A percentile compares a stretch with the other conserved stretches of the same genome.
These are phyloP conservation scores for Fusarium nurragi DNA, from an alignment of 2,329 filamentous ascomycete genomes.

Conservation along the genomic window DNA sequence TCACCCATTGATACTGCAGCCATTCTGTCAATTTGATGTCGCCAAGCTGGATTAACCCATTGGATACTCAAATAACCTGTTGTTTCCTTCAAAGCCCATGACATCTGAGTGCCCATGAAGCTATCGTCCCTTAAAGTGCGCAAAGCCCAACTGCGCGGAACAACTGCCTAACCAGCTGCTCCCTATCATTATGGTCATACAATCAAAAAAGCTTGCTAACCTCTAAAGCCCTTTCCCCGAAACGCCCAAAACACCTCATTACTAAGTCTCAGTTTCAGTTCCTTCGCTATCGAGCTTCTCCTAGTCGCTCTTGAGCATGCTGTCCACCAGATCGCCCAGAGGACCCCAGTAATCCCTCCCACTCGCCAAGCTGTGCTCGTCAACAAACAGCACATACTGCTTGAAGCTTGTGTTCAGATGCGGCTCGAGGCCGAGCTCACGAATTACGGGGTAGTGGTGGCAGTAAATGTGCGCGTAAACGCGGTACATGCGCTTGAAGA, in stretches of 20 bases:
- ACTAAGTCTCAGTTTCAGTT: slow-evolving; percentile 14
- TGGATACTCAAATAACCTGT: not conserved
- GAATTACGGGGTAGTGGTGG: slow-evolving; percentile 97
- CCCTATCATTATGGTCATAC: slow-evolving; percentile 35
- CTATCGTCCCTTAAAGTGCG: not conserved
- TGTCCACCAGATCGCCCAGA: slow-evolving; percentile 93
- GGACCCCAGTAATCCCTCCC: slow-evolving; percentile 99
- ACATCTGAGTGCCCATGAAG: not conserved
- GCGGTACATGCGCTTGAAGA: slow-evolving; percentile 98
- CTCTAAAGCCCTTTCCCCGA: slow-evolving; percentile 10
- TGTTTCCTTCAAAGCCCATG: not conserved
- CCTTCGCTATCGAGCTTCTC: slow-evolving; percentile 24
- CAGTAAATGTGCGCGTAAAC: slow-evolving; percentile 99
- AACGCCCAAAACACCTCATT: slow-evolving; percentile 38
- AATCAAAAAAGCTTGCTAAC: slow-evolving; percentile 28
- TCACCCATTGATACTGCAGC: not conserved
- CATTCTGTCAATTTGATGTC: not conserved
- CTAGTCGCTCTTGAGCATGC: slow-evolving; percentile 94
- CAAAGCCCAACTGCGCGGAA: not conserved
- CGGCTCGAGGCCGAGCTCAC: slow-evolving; percentile 93
- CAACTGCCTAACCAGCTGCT: slow-evolving; percentile 10
- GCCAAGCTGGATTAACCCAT: not conserved
- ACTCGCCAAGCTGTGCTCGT: slow-evolving; percentile 91
- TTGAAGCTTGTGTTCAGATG: slow-evolving; percentile 99
- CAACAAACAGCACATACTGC: slow-evolving; percentile 98